phyloP scores from a whole-genome alignment of 352 stramenopile genomes.

The Thalassiosira hispida region DNA sequence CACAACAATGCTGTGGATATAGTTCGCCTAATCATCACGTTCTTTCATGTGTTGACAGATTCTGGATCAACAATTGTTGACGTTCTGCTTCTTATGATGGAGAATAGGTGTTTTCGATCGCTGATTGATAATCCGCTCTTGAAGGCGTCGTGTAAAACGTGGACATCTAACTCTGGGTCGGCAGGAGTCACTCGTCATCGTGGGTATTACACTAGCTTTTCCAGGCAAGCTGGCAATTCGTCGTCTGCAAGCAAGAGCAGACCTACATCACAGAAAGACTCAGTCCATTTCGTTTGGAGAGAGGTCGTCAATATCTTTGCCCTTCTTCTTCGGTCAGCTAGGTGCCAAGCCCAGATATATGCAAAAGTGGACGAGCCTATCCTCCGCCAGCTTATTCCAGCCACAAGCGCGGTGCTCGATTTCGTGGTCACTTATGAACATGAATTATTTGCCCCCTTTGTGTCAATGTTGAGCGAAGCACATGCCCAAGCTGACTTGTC shows the following conservation, averaged over 20 bases:
- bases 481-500: conserved; percentile 10
- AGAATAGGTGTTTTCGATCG: conserved; percentile 34
- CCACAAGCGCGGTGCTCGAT: conserved; percentile 54
- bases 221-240: not conserved
- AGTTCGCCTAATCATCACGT: conserved; percentile 30
- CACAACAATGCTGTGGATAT: conserved; percentile 50
- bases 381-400: conserved; percentile 31
- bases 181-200: conserved; percentile 20
- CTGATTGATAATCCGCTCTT: conserved; percentile 48
- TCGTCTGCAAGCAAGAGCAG: conserved; percentile 9
- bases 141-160: conserved; percentile 34
- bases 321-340: conserved; percentile 37
- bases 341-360: conserved; percentile 30
- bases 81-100: conserved; percentile 41
- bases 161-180: conserved; percentile 1
- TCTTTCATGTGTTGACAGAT: conserved; percentile 40
- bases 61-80: conserved; percentile 42
- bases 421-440: conserved; percentile 59
- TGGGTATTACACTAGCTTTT: conserved; percentile 33
- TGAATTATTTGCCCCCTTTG: conserved; percentile 58
- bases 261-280: conserved; percentile 36
- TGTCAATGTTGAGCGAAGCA: conserved; percentile 25
- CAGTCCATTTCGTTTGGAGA: conserved; percentile 51
- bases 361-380: conserved; percentile 42
- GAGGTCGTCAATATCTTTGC: conserved; percentile 43